phyloP scores from a whole-genome alignment of 495 filamentous ascomycete species.

The Cryomyces minteri region DNA sequence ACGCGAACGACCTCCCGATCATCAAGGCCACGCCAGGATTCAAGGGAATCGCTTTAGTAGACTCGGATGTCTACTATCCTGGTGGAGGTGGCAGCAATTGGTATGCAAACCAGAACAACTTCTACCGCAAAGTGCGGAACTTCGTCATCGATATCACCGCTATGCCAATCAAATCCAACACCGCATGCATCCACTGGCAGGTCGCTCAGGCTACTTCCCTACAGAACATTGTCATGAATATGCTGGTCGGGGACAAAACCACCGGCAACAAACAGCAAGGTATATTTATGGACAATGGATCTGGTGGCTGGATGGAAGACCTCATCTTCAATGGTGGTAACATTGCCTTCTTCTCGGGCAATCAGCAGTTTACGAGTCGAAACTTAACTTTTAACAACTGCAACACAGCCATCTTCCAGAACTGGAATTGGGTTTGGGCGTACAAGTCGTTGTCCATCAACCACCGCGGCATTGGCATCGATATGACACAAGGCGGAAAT shows the following conservation, averaged over 20 bases:
- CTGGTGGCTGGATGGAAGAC: constrained; percentile 18
- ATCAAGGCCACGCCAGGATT: constrained; percentile 22
- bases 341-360: constrained; percentile 73
- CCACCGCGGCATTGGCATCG: constrained; percentile 61
- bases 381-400: constrained; percentile 83
- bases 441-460: constrained; percentile 69
- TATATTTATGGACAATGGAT: constrained; percentile 28
- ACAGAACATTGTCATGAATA: constrained; percentile 23
- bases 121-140: constrained; percentile 27
- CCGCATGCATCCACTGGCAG: constrained; percentile 24
- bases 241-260: constrained; percentile 8
- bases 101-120: constrained; percentile 21
- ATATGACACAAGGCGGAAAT: constrained; percentile 47
- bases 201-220: constrained; percentile 25
- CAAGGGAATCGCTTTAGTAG: constrained; percentile 16
- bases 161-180: constrained; percentile 3
- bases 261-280: constrained; percentile 14
- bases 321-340: constrained; percentile 75
- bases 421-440: constrained; percentile 90
- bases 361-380: constrained; percentile 88
- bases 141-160: constrained; percentile 21
- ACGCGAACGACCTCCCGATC: constrained; percentile 17
- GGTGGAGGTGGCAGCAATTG: constrained; percentile 9
- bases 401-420: constrained; percentile 79
- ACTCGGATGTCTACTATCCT: constrained; percentile 23